A percentile compares a stretch with the other conserved stretches of the same genome.
phyloP scores from a whole-genome alignment of 2,329 filamentous ascomycete species.

The Xylariaceae sp. region DNA sequence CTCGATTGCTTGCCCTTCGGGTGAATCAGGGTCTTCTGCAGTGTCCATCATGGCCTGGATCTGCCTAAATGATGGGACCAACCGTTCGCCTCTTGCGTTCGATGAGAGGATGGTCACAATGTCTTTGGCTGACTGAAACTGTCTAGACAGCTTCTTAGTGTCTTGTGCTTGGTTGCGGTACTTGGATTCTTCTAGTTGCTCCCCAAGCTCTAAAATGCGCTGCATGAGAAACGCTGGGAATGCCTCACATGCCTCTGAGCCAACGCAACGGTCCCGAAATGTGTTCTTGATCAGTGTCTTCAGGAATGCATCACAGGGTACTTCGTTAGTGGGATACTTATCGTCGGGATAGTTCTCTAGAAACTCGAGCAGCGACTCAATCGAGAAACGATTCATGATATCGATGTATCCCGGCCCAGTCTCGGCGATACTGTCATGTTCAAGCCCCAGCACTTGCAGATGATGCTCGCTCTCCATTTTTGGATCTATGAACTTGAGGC shows the following conservation, averaged over 20 bases:
- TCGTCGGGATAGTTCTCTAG: neutral
- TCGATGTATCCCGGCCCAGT: slow-evolving; percentile 4
- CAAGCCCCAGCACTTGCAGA: slow-evolving; percentile 2
- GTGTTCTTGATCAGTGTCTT: slow-evolving; percentile 5
- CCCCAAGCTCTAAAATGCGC: slow-evolving; percentile 2
- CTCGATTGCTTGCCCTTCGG: slow-evolving; percentile 3
- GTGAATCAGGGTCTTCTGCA: slow-evolving; percentile 3
- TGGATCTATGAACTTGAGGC: neutral
- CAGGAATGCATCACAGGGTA: slow-evolving; percentile 2
- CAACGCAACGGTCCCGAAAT: neutral
- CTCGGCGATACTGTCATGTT: slow-evolving; percentile 3
- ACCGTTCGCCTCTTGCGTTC: no score
- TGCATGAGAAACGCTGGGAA: slow-evolving; percentile 7
- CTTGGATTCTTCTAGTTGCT: neutral
- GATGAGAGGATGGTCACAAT: no score
- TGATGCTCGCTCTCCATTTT: neutral
- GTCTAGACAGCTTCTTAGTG: neutral
- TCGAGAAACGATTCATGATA: slow-evolving; percentile 4
- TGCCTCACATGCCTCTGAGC: neutral
- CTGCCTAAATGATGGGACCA: neutral
- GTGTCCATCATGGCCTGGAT: neutral
- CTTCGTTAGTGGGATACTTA: slow-evolving; percentile 1
- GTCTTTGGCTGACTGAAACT: neutral
- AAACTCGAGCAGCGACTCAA: slow-evolving; percentile 2
- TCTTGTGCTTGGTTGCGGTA: neutral